Percentiles rank a stretch among this genome's conserved stretches.
phyloP scores from a whole-genome alignment of 495 filamentous ascomycete species.

The Penicillium cataractarum region DNA sequence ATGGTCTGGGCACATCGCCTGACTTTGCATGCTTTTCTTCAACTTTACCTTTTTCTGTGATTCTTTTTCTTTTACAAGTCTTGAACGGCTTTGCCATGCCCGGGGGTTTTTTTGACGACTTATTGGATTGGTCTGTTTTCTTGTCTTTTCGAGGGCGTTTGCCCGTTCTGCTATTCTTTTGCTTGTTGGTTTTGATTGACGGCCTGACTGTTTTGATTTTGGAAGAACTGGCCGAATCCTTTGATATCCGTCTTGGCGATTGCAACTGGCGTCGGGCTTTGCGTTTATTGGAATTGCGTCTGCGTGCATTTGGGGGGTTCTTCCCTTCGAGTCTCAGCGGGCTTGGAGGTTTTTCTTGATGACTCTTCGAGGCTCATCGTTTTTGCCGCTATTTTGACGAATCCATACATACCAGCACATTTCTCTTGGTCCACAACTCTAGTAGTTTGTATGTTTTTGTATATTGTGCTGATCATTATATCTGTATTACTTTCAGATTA shows the following conservation, averaged over 20 bases:
- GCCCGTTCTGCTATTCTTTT: constrained; percentile 13
- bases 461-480: not conserved
- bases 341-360: constrained; percentile 22
- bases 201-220: constrained; percentile 19
- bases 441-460: not conserved
- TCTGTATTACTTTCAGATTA: not conserved
- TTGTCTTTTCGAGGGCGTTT: constrained; percentile 21
- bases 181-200: constrained; percentile 1
- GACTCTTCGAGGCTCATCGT: constrained; percentile 25
- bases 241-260: constrained; percentile 53
- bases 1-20: constrained; percentile 29
- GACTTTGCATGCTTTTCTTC: constrained; percentile 19
- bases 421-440: not conserved
- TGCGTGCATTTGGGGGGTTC: constrained; percentile 30
- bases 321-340: constrained; percentile 14
- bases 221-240: constrained; percentile 28
- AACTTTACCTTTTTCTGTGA: constrained; percentile 13
- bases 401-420: constrained; percentile 29
- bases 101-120: constrained; percentile 33
- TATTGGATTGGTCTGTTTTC: constrained; percentile 26
- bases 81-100: constrained; percentile 17
- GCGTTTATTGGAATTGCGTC: constrained; percentile 29
- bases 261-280: constrained; percentile 42
- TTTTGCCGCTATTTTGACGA: constrained; percentile 36
- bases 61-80: constrained; percentile 9